Conservation (phyloP, 2,329 filamentous ascomycete genomes). For the Nemania diffusa region DNA sequence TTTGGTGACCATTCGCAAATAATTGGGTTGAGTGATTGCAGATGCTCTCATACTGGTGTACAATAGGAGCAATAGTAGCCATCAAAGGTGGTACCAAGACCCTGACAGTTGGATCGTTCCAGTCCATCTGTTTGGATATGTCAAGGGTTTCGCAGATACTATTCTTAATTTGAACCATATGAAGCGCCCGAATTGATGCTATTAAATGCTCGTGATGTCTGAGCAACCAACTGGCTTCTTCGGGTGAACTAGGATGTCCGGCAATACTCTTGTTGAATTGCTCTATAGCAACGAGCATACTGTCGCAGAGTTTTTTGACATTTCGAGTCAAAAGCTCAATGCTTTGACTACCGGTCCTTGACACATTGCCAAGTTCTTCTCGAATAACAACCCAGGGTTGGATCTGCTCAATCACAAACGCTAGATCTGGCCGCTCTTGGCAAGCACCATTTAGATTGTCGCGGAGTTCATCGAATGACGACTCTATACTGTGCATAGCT, state of each 20-base stretch:
- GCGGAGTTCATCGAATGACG: constrained; percentile 53
- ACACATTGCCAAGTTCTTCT: constrained; percentile 40
- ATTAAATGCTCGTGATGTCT: constrained; percentile 64
- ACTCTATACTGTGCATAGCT: constrained; percentile 51
- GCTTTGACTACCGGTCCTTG: constrained; percentile 33
- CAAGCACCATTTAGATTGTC: constrained; percentile 56
- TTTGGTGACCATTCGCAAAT: constrained; percentile 72
- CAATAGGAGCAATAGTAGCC: constrained; percentile 72
- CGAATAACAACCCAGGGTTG: constrained; percentile 67
- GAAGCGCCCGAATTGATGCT: constrained; percentile 67
- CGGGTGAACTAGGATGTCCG: constrained; percentile 66
- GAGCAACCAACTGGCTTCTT: constrained; percentile 72
- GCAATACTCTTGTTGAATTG: constrained; percentile 68
- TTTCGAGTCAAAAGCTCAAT: constrained; percentile 63
- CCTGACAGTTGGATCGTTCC: constrained; percentile 55
- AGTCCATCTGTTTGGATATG: constrained; percentile 50
- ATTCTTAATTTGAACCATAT: constrained; percentile 64
- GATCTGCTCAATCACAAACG: constrained; percentile 74
- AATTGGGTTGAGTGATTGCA: constrained; percentile 67
- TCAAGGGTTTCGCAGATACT: constrained; percentile 49
- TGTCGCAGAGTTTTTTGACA: constrained; percentile 75
- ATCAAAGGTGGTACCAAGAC: constrained; percentile 66
- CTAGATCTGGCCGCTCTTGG: constrained; percentile 65
- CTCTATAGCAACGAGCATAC: constrained; percentile 82
- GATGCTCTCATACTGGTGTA: constrained; percentile 76